phyloP scores from a whole-genome alignment of 257 asterid species.

The Nemophila menziesii region DNA sequence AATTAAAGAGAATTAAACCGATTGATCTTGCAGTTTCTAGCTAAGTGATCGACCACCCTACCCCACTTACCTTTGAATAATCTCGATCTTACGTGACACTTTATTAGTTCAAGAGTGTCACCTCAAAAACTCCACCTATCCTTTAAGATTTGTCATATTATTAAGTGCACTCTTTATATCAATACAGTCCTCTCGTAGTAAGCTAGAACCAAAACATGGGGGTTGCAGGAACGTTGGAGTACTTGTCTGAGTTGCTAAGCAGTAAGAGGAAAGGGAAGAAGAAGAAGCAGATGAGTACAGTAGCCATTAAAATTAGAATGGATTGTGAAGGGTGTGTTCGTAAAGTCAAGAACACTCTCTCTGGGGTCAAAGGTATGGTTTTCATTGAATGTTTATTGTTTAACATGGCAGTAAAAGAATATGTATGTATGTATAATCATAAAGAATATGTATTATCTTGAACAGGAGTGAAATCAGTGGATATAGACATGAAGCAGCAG shows the following conservation, averaged over 20 bases:
- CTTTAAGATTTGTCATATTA: background rate
- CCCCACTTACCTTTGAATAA: constrained; percentile 24
- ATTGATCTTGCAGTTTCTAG: constrained; percentile 27
- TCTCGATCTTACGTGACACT: constrained; percentile 1
- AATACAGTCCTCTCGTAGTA: background rate
- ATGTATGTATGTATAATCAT: background rate
- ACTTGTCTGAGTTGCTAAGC: constrained; percentile 45
- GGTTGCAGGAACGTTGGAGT: constrained; percentile 65
- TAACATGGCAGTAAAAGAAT: no score
- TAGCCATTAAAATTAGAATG: constrained; percentile 63
- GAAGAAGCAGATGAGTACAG: constrained; percentile 46
- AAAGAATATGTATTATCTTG: background rate
- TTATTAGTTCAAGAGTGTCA: background rate
- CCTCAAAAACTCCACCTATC: background rate
- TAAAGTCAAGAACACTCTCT: constrained; percentile 48
- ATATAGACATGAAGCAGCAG: constrained; percentile 66
- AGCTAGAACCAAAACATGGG: constrained; percentile 34
- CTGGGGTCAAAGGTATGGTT: constrained; percentile 49
- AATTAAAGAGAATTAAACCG: constrained; percentile 10
- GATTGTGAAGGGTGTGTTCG: constrained; percentile 85
- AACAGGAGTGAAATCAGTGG: constrained; percentile 70
- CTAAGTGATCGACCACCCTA: constrained; percentile 1
- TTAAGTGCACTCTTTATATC: background rate
- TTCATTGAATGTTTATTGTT: no score
- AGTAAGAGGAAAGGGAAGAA: constrained; percentile 45